phyloP scores from a whole-genome alignment of 202 grass and related monocot species.

The Dendrocalamus latiflorus region DNA sequence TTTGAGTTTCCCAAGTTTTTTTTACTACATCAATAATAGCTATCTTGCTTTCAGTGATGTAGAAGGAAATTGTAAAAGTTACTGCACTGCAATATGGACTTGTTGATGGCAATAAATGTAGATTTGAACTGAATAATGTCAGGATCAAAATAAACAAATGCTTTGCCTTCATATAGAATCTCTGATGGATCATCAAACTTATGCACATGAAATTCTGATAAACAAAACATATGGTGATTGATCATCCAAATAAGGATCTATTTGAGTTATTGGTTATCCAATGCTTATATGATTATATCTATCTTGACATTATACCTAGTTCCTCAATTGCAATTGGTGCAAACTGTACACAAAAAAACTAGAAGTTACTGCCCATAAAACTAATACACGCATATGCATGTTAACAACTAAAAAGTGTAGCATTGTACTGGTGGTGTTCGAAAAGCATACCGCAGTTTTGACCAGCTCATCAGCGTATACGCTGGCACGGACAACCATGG shows the following conservation, averaged over 20 bases:
- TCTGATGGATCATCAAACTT: not conserved
- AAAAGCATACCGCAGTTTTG: slow-evolving; percentile 67
- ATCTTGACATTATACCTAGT: not conserved
- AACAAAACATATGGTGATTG: not conserved
- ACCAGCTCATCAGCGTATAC: slow-evolving; percentile 83
- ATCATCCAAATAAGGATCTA: not conserved
- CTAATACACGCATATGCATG: not conserved
- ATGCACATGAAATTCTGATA: not conserved
- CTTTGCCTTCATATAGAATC: not conserved
- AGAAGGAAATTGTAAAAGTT: not conserved
- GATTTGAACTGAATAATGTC: not conserved
- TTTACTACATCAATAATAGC: not conserved
- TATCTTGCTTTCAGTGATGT: not conserved
- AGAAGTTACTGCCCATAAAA: too few relatives aligned
- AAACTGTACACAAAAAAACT: not conserved
- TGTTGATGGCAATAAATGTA: not conserved
- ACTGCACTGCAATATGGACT: not conserved
- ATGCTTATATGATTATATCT: not conserved
- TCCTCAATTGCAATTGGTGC: not conserved
- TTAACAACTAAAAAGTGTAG: not conserved
- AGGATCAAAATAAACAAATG: not conserved
- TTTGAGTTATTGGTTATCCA: not conserved
- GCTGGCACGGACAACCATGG: slow-evolving; percentile 64
- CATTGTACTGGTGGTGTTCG: not conserved
- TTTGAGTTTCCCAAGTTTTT: not conserved